Base-by-base conservation (phyloP, 257 asterid species). In the Gardenia jasminoides region DNA sequence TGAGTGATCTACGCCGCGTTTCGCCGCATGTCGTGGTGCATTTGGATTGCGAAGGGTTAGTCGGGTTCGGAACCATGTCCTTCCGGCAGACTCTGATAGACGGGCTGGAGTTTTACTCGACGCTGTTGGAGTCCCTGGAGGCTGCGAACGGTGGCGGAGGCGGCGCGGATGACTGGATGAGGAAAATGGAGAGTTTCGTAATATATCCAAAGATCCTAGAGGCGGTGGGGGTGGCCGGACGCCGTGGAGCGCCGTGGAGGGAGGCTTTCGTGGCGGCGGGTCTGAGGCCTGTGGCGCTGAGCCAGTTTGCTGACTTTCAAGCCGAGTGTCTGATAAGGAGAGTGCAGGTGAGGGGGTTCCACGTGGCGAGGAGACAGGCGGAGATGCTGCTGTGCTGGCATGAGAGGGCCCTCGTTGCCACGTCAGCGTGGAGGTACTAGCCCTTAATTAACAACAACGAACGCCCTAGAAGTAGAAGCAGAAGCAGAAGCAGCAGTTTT, bases 301-400 rank as follows among this genome's bases (percentile, higher is more conserved):
- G 97, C 71, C 96, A 89, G 17, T 91, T 93, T 39, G 88, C 98
- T 0, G 97, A 93, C 80, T 89, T 91, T 65, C 99, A 93, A 82
- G 98, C 97, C 0, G 97, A 92, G 86, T 93, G 91, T 77, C 87
- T 95, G 81, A 83, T 95, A 43, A 76, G 96, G 87, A 86, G 91
- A 80, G 84, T 88, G 62, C 92, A 92, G 11, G 94, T 88, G 0
- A 86, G 96, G 75, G 99, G 99, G 10, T 93, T 95, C 92, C 97
- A 91, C 84, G 97, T 93, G 76, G 92, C 83, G 20, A 93, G 93
- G 76, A 86, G 88, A 20, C 98, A 91, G 83, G 94, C 92, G 24
- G 99, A 96, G 93, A 86, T 93, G 97, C 82, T 92, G 94, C 99
- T 96, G 64, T 96, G 98, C 86, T 96, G 99, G 99, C 95, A 93